Percentiles rank a stretch among this genome's conserved stretches.
Conservation (phyloP, 1,139 yeast species). For the Starmera stellimalicola region DNA sequence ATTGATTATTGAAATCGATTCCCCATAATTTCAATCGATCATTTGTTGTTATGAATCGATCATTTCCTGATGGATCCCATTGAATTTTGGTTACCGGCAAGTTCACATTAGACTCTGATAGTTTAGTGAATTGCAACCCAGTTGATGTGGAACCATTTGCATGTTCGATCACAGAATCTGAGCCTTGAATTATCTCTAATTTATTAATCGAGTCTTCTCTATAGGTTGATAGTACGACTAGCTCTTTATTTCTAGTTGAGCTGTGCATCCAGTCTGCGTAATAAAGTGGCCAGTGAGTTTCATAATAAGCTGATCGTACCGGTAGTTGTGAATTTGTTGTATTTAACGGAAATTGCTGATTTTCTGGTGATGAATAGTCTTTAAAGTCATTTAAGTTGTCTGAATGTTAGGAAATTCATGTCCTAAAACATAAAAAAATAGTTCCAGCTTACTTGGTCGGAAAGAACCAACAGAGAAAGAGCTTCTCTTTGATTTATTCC, state of each 20-base stretch:
- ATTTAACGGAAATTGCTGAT: background rate
- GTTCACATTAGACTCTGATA: conserved; percentile 45
- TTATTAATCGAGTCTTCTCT: conserved; percentile 61
- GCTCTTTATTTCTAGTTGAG: conserved; percentile 31
- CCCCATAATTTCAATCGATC: conserved; percentile 67
- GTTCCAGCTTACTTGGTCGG: conserved; percentile 10
- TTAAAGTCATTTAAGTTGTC: conserved; percentile 11
- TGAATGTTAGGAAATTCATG: background rate
- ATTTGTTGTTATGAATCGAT: conserved; percentile 53
- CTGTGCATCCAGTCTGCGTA: conserved; percentile 57
- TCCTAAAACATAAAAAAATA: background rate
- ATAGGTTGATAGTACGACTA: conserved; percentile 58
- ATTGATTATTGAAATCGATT: conserved; percentile 28
- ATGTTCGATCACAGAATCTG: conserved; percentile 14
- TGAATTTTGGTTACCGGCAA: conserved; percentile 62
- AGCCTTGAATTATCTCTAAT: conserved; percentile 22
- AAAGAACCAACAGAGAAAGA: conserved; percentile 18
- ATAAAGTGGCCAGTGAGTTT: conserved; percentile 54
- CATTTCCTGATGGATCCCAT: conserved; percentile 51
- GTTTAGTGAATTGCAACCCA: conserved; percentile 29
- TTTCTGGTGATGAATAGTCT: conserved; percentile 8
- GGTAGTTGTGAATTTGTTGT: conserved; percentile 16
- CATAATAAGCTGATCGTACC: conserved; percentile 44
- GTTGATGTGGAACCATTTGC: conserved; percentile 20
- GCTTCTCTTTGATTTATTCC: conserved; percentile 17